These are phyloP conservation scores for Cutaneotrichosporon dermatis DNA, from an alignment of 1,284 basidiomycete genomes.

Conservation along the genomic window DNA sequence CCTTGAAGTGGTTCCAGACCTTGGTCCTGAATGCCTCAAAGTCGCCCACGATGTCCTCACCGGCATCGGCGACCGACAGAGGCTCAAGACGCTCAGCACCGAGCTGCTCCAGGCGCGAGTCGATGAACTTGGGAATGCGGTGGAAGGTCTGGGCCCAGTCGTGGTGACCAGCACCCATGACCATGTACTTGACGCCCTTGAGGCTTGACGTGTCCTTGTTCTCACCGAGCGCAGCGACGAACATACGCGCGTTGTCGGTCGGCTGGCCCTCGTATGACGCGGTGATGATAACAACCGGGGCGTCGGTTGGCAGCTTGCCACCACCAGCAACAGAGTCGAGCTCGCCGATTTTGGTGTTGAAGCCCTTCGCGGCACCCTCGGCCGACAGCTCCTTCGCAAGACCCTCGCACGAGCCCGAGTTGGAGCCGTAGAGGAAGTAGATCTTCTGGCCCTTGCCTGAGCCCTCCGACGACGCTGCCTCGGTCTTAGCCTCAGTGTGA, in stretches of 20 bases:
- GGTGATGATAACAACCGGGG: constrained; percentile 55
- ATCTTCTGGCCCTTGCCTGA: constrained; percentile 7
- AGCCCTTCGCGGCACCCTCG: constrained; percentile 51
- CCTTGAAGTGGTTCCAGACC: constrained; percentile 49
- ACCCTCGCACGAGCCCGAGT: constrained; percentile 56
- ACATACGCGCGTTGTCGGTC: constrained; percentile 22
- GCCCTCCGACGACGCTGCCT: not conserved
- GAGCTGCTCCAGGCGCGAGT: constrained; percentile 47
- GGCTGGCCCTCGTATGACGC: constrained; percentile 56
- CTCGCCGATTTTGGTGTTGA: constrained; percentile 50
- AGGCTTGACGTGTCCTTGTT: constrained; percentile 20
- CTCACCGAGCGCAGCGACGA: constrained; percentile 11
- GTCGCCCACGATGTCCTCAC: constrained; percentile 52
- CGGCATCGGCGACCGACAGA: constrained; percentile 31
- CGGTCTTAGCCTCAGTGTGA: not conserved
- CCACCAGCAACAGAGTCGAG: constrained; percentile 50
- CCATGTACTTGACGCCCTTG: constrained; percentile 51
- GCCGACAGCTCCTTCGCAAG: constrained; percentile 55
- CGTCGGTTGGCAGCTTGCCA: constrained; percentile 52
- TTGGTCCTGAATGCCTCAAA: constrained; percentile 54
- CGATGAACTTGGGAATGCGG: constrained; percentile 53
- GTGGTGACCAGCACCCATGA: constrained; percentile 58
- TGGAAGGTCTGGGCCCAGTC: constrained; percentile 58
- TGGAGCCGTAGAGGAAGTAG: constrained; percentile 36
- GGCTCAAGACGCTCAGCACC: constrained; percentile 50